A percentile compares a stretch with the other conserved stretches of the same genome.
phyloP scores from a whole-genome alignment of 192 early-diverging fungal species.

The Helicostylum pulchrum region DNA sequence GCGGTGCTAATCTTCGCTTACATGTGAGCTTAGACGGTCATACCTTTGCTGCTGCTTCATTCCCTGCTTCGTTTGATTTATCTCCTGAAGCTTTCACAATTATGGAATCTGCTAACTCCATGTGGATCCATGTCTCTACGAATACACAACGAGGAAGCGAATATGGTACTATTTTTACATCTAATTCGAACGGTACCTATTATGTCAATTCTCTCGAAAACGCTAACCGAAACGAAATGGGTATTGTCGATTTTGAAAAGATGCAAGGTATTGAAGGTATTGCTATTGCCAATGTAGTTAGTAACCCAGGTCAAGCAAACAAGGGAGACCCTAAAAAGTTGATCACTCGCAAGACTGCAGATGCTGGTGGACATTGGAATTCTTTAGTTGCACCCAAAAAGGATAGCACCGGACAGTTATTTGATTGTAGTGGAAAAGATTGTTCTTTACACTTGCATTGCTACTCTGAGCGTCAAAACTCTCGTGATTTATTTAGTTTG shows the following conservation, averaged over 20 bases:
- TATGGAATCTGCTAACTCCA: conserved; percentile 59
- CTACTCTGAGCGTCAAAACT: conserved; percentile 79
- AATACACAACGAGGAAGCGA: conserved; percentile 53
- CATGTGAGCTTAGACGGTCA: conserved; percentile 74
- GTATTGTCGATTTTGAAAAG: conserved; percentile 92
- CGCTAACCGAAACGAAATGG: conserved; percentile 69
- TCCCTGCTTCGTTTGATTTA: conserved; percentile 69
- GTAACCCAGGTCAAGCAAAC: conserved; percentile 59
- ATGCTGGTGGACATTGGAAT: conserved; percentile 80
- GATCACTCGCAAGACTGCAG: conserved; percentile 66
- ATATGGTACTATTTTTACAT: conserved; percentile 85
- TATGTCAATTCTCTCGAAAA: conserved; percentile 67
- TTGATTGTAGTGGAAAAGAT: conserved; percentile 28
- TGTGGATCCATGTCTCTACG: conserved; percentile 68
- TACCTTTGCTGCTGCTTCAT: conserved; percentile 64
- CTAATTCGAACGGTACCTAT: conserved; percentile 86
- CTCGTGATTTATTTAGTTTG: conserved; percentile 76
- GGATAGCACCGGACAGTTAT: conserved; percentile 39
- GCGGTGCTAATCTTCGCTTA: conserved; percentile 47
- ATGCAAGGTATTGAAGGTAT: conserved; percentile 86
- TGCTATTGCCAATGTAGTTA: conserved; percentile 76
- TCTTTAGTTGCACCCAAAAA: conserved; percentile 45
- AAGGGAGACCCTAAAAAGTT: conserved; percentile 58
- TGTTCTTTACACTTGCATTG: conserved; percentile 83
- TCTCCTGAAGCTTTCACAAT: conserved; percentile 67